A percentile compares a stretch with the other conserved stretches of the same genome.
These are phyloP conservation scores for Colletotrichum karsti DNA, from an alignment of 2,329 filamentous ascomycete genomes.

Conservation along the genomic window DNA sequence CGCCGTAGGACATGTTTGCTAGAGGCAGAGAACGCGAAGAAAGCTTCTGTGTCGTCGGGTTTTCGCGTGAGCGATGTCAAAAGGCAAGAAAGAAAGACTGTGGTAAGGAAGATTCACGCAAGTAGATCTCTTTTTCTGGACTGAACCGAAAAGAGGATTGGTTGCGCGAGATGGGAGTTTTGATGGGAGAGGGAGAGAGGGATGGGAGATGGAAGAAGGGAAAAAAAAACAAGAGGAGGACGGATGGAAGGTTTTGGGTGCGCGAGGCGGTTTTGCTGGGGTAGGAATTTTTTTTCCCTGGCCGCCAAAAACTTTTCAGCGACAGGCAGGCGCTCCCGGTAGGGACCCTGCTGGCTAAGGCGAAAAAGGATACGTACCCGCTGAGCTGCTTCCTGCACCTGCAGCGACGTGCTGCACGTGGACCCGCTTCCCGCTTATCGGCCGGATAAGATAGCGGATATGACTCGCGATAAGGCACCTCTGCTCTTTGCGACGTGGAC, in stretches of 20 bases:
- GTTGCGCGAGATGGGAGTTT: slow-evolving; percentile 21
- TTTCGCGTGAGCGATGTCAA: slow-evolving; percentile 20
- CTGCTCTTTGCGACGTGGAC: neutral
- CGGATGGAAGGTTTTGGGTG: slow-evolving; percentile 20
- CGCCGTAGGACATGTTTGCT: slow-evolving; percentile 56
- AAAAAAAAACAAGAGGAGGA: slow-evolving; percentile 10
- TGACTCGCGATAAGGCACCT: slow-evolving; percentile 29
- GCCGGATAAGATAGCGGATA: slow-evolving; percentile 6
- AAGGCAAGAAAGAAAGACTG: slow-evolving; percentile 11
- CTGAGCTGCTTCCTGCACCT: neutral
- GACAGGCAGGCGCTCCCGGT: slow-evolving; percentile 12
- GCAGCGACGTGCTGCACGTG: neutral
- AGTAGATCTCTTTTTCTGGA: slow-evolving; percentile 11
- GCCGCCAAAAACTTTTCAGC: slow-evolving; percentile 26
- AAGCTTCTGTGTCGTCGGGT: neutral
- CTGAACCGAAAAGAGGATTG: slow-evolving; percentile 21
- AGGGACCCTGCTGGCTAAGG: slow-evolving; percentile 26
- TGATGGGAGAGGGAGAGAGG: slow-evolving; percentile 23
- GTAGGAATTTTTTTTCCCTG: slow-evolving; percentile 26
- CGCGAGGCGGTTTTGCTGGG: slow-evolving; percentile 15
- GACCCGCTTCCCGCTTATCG: slow-evolving; percentile 7
- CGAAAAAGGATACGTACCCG: slow-evolving; percentile 24
- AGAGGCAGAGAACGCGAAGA: slow-evolving; percentile 2
- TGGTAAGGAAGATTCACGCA: slow-evolving; percentile 7
- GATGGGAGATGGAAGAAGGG: slow-evolving; percentile 18